phyloP scores from a whole-genome alignment of 805 yeast genomes.

The Metschnikowia gelsemii region DNA sequence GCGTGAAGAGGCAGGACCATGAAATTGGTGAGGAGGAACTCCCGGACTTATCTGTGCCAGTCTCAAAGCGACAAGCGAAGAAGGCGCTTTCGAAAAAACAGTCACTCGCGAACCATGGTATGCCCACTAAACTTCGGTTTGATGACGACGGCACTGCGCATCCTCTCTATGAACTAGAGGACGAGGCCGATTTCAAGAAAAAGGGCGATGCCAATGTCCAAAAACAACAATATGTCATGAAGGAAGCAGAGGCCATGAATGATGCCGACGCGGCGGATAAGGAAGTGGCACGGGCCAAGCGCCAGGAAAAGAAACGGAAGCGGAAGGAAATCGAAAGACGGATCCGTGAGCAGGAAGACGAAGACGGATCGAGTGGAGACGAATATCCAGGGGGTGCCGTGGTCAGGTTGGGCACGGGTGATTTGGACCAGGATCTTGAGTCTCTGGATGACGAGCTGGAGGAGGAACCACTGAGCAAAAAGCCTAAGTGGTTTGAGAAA shows the following conservation, averaged over 20 bases:
- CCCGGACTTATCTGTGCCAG: slow-evolving; percentile 60
- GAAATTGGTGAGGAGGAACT: slow-evolving; percentile 60
- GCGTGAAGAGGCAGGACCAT: slow-evolving; percentile 77
- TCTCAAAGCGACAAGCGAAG: slow-evolving; percentile 82
- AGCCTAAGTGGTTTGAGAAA: slow-evolving; percentile 52
- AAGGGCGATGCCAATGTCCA: slow-evolving; percentile 70
- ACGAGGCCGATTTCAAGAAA: slow-evolving; percentile 79
- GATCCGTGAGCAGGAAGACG: too few species aligned
- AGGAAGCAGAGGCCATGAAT: slow-evolving; percentile 69
- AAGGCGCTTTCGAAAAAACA: slow-evolving; percentile 85
- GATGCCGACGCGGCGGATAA: slow-evolving; percentile 78
- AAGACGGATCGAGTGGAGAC: slow-evolving; percentile 36
- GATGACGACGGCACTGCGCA: slow-evolving; percentile 96
- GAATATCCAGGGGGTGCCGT: slow-evolving; percentile 28
- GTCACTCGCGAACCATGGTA: slow-evolving; percentile 57
- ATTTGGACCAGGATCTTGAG: slow-evolving; percentile 50
- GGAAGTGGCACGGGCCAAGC: slow-evolving; percentile 68
- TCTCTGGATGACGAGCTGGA: slow-evolving; percentile 29
- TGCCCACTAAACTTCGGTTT: slow-evolving; percentile 75
- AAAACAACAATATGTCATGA: slow-evolving; percentile 61
- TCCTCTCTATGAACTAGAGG: slow-evolving; percentile 85
- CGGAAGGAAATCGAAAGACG: slow-evolving; percentile 75
- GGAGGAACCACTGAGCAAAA: slow-evolving; percentile 37
- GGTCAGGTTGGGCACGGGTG: slow-evolving; percentile 33
- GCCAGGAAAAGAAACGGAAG: slow-evolving; percentile 83